phyloP scores from a whole-genome alignment of 1,284 basidiomycete genomes.

The Irpex sp. region DNA sequence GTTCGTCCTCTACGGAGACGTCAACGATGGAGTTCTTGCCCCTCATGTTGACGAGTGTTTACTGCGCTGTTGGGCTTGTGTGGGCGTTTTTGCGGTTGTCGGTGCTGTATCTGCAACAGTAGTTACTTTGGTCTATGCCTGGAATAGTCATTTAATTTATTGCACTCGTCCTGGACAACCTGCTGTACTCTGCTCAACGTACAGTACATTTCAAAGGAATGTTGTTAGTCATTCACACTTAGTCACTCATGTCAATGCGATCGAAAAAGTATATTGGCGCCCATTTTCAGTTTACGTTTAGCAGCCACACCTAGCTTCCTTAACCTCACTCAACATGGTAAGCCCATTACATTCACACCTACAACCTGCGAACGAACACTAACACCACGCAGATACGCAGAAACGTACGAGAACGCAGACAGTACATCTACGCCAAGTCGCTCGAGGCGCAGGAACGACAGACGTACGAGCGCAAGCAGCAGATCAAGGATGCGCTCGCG shows the following conservation, averaged over 20 bases:
- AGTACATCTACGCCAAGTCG: constrained; percentile 97
- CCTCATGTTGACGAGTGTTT: constrained; percentile 88
- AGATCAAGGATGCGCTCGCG: constrained; percentile 89
- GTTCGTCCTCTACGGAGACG: neutral
- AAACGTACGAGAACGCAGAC: constrained; percentile 89
- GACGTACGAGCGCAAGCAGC: constrained; percentile 92
- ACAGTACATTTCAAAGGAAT: no score
- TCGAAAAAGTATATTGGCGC: neutral
- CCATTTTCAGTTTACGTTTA: neutral
- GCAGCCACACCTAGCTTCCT: neutral
- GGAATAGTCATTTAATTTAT: no score
- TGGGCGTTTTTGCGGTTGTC: constrained; percentile 67
- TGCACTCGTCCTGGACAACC: no score
- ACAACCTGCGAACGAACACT: neutral
- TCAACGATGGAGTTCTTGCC: constrained; percentile 74
- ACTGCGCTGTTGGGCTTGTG: constrained; percentile 81
- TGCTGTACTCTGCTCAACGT: no score
- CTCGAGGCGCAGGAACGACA: constrained; percentile 92
- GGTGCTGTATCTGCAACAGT: constrained; percentile 36
- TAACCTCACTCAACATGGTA: constrained; percentile 1
- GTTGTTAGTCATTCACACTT: neutral
- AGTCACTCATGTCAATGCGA: neutral
- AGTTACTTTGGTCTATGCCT: no score
- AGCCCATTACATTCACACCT: constrained; percentile 16
- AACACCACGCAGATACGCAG: constrained; percentile 61